phyloP scores from a whole-genome alignment of 495 filamentous ascomycete genomes.

The Talaromyces liani region DNA sequence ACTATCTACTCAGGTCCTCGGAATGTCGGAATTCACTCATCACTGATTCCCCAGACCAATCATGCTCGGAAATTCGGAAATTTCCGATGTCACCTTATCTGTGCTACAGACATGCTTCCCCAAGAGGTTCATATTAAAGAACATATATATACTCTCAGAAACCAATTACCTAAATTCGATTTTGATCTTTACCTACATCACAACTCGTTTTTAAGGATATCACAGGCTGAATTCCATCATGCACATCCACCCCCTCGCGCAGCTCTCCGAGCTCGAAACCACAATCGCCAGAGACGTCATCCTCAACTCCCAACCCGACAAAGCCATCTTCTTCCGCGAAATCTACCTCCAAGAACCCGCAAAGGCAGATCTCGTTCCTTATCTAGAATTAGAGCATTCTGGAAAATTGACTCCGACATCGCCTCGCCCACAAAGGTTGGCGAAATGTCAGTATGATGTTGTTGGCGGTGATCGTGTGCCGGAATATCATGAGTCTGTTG shows the following conservation, averaged over 20 bases:
- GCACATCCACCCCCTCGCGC: constrained; percentile 34
- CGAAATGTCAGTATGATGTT: constrained; percentile 61
- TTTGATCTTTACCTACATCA: background rate
- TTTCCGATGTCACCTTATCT: background rate
- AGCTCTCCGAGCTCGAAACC: constrained; percentile 40
- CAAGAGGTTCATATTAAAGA: background rate
- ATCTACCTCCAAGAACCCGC: constrained; percentile 46
- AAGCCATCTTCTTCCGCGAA: constrained; percentile 44
- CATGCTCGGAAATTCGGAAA: constrained; percentile 4
- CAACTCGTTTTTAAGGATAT: background rate
- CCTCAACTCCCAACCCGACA: constrained; percentile 29
- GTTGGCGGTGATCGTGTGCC: constrained; percentile 49
- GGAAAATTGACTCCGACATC: constrained; percentile 38
- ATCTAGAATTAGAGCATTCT: constrained; percentile 43
- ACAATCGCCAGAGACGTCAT: constrained; percentile 41
- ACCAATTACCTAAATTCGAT: background rate
- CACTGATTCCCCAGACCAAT: background rate
- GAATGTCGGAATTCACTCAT: background rate
- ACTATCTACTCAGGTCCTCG: background rate
- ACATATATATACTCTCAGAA: background rate
- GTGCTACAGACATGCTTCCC: background rate
- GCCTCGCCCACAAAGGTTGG: constrained; percentile 48
- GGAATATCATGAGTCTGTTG: constrained; percentile 53
- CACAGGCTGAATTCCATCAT: background rate
- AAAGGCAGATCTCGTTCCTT: constrained; percentile 38